Base-by-base conservation (phyloP, 1,284 basidiomycete genomes). In the Tilletiaria anomala region DNA sequence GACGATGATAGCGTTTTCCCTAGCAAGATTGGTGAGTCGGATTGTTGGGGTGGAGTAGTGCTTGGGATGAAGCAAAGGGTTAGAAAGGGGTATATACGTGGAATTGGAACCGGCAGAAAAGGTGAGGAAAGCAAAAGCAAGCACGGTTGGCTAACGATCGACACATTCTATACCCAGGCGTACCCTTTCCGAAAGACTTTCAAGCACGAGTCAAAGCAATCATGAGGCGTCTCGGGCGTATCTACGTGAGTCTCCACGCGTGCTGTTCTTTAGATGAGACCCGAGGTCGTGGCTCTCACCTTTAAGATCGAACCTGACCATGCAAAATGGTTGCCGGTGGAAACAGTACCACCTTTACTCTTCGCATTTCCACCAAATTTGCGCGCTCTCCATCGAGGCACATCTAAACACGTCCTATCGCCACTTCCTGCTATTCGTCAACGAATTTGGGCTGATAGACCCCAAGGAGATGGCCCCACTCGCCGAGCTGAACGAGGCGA, bases 331-430 rank as follows among this genome's bases (percentile, higher is more conserved):
- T n/a, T n/a, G n/a, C n/a, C n/a, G n/a, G n/a, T n/a, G n/a, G n/a
- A n/a, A n/a, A n/a, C n/a, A n/a, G n/a, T n/a, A n/a, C n/a, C 93
- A 99, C 69, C 80, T 97, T 60, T 99, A 99, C 73, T 93, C 91
- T 74, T 89, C 89, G 58, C 93, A 99, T 70, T 97, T 99, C 69
- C 91, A 96, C 59, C 91, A 96, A 64, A 86, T 97, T 48, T 97
- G 91, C 68, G 93, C 91, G 6, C 72, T 99, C 37, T 88, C 88
- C 12, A 94, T 99, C 48, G 93, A 97, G 76, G 91, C 91, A 1
- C 93, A 99, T 68, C 75, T 99, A 55, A 99, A 99, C 70, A 99
- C 93, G 3, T 94, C 88, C 65, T 99, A 97, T 69, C 78, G 86
- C 21, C 93, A 97, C 71, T 97, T 97, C 73, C 83, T 94, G 72